Conservation (phyloP, 306 rosid genomes). For the Cicer pinnatifidum region DNA sequence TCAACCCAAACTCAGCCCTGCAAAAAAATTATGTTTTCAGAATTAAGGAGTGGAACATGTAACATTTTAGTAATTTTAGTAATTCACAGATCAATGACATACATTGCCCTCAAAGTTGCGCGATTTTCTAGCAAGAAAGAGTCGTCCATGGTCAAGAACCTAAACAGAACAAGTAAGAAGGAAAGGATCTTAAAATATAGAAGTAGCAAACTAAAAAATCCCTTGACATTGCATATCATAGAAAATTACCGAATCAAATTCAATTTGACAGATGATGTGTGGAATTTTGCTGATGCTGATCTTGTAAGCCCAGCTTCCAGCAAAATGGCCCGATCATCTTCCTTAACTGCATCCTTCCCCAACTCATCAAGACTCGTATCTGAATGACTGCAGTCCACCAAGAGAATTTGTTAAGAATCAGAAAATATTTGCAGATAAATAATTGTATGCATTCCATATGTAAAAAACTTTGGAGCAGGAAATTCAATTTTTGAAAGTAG, state of each 20-base stretch:
- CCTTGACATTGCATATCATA: constrained; percentile 26
- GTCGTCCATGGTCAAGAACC: constrained; percentile 95
- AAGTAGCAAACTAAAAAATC: constrained; percentile 35
- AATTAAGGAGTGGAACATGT: constrained; percentile 31
- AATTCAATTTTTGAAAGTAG: constrained; percentile 31
- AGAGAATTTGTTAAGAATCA: constrained; percentile 38
- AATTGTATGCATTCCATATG: constrained; percentile 19
- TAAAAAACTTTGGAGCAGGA: not conserved
- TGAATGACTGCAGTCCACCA: constrained; percentile 73
- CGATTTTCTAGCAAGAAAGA: constrained; percentile 87
- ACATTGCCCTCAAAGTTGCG: constrained; percentile 86
- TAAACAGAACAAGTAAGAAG: constrained; percentile 49
- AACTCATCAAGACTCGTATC: constrained; percentile 82
- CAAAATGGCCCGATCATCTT: constrained; percentile 83
- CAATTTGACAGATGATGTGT: constrained; percentile 68
- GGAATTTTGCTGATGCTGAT: constrained; percentile 74
- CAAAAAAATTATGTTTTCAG: constrained; percentile 40
- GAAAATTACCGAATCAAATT: constrained; percentile 78
- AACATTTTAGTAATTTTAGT: constrained; percentile 35
- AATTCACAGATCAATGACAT: constrained; percentile 50
- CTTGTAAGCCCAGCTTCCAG: constrained; percentile 89
- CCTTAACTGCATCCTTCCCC: constrained; percentile 74
- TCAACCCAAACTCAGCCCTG: constrained; percentile 89
- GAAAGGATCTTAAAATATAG: constrained; percentile 40
- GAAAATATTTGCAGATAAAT: constrained; percentile 35